Conservation (phyloP, 192 early-diverging fungal species). For the Phlyctochytrium planicorne region DNA sequence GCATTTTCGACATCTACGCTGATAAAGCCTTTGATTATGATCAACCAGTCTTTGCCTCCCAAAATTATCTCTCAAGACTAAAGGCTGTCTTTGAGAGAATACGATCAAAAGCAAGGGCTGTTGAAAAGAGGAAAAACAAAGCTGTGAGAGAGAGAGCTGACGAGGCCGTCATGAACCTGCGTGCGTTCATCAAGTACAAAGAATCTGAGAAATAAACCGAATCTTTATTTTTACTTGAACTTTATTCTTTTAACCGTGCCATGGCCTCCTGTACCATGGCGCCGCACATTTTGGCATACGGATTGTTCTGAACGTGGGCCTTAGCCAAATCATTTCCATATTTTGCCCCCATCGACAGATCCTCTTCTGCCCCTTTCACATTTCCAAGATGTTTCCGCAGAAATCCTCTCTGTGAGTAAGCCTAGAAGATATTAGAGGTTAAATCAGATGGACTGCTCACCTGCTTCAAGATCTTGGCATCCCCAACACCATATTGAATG, state of each 20-base stretch:
- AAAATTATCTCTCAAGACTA: constrained; percentile 51
- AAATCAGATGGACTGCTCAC: too few relatives aligned
- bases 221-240: not conserved
- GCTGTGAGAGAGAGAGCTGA: constrained; percentile 76
- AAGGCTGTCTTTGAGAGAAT: constrained; percentile 24
- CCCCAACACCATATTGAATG: constrained; percentile 50
- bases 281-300: constrained; percentile 71
- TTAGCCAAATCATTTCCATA: constrained; percentile 63
- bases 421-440: constrained; percentile 31
- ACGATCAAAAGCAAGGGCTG: constrained; percentile 29
- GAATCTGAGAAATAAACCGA: too few relatives aligned
- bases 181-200: constrained; percentile 89
- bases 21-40: constrained; percentile 84
- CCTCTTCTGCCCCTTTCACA: constrained; percentile 46
- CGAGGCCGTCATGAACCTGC: constrained; percentile 74
- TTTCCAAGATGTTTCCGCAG: constrained; percentile 48
- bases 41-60: constrained; percentile 69
- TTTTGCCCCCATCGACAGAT: constrained; percentile 55
- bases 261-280: constrained; percentile 59
- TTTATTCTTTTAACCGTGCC: constrained; percentile 5
- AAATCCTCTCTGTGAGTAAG: constrained; percentile 65
- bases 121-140: constrained; percentile 71
- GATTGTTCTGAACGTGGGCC: constrained; percentile 61
- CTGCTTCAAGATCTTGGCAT: constrained; percentile 35
- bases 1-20: constrained; percentile 85